Evolutionary conservation across 2,329 filamentous ascomycete species (phyloP).

Genomic region (Penicillium decumbens): DNA sequence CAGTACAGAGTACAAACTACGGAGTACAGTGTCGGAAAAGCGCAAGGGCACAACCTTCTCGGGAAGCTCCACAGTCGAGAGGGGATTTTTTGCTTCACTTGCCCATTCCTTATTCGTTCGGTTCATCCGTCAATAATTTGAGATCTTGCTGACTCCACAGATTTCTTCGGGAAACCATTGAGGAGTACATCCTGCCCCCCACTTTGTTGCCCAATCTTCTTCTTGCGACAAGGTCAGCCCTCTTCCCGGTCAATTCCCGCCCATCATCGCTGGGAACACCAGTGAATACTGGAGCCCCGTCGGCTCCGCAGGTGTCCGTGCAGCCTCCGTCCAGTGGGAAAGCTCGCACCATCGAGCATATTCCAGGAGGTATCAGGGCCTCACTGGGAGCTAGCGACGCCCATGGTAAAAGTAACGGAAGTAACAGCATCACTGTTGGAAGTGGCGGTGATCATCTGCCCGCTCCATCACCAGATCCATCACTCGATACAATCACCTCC

Average conservation of each 20-base stretch:
- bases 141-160: conserved; percentile 31
- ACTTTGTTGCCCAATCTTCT: conserved; percentile 59
- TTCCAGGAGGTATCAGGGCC: conserved; percentile 8
- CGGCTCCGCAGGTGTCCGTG: conserved; percentile 22
- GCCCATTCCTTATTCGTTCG: conserved; percentile 8
- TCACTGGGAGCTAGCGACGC: not conserved
- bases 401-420: conserved; percentile 5
- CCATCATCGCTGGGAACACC: conserved; percentile 46
- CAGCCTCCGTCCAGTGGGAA: conserved; percentile 16
- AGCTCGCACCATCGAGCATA: conserved; percentile 4
- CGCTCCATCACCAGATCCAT: not conserved
- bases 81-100: conserved; percentile 14
- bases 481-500: not conserved
- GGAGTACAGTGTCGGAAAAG: not conserved
- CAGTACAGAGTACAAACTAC: not conserved
- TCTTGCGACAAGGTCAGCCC: conserved; percentile 61
- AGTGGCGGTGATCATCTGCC: conserved; percentile 7
- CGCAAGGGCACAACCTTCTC: conserved; percentile 15
- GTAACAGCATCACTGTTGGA: conserved; percentile 8
- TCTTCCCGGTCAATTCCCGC: conserved; percentile 82
- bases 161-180: conserved; percentile 45
- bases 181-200: conserved; percentile 62
- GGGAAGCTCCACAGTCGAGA: conserved; percentile 22
- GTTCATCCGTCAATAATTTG: conserved; percentile 15
- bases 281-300: conserved; percentile 34